Conservation (phyloP, 116 monocot species). For the Trichopus zeylanicus region DNA sequence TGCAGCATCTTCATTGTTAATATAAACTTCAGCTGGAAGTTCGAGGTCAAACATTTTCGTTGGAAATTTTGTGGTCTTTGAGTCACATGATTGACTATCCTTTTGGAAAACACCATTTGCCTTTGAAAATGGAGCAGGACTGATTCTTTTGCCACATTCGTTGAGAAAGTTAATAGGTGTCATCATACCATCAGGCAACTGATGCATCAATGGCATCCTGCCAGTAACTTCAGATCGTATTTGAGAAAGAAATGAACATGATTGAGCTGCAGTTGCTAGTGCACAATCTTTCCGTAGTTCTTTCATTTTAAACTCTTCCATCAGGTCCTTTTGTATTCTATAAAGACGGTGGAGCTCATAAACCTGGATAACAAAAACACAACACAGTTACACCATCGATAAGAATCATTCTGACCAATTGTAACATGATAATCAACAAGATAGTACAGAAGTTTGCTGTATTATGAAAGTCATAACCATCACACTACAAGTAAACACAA, state of each 20-base stretch:
- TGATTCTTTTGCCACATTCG: background rate
- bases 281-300: background rate
- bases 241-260: background rate
- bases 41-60: conserved; percentile 28
- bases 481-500: too few species aligned
- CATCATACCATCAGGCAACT: background rate
- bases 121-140: conserved; percentile 2
- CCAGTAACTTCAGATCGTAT: background rate
- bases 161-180: background rate
- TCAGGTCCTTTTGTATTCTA: conserved; percentile 55
- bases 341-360: conserved; percentile 82
- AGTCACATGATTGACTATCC: background rate
- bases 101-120: conserved; percentile 5
- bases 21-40: conserved; percentile 43
- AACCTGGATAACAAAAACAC: conserved; percentile 28
- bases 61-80: background rate
- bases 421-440: background rate
- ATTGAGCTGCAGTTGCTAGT: background rate
- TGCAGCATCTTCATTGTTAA: conserved; percentile 18
- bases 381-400: background rate
- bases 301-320: conserved; percentile 44
- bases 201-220: background rate
- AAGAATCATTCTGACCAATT: background rate
- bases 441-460: background rate
- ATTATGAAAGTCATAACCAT: too few species aligned